phyloP scores from a whole-genome alignment of 2,329 filamentous ascomycete genomes.

The Diaporthe caulivora region DNA sequence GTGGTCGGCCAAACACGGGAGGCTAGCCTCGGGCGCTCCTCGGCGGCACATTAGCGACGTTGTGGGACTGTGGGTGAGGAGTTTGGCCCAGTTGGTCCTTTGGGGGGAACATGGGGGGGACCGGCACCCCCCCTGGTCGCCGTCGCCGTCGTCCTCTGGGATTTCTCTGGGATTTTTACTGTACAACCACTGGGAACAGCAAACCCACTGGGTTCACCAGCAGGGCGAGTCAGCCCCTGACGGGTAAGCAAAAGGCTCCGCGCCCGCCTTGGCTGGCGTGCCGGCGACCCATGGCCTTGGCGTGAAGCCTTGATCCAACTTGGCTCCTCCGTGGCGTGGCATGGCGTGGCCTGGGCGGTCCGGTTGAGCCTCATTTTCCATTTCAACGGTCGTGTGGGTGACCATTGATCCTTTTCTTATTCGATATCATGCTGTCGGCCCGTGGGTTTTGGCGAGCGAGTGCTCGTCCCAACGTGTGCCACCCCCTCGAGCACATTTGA shows the following conservation, averaged over 20 bases:
- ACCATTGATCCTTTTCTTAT: not conserved
- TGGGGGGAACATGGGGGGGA: not conserved
- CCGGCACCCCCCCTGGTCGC: not conserved
- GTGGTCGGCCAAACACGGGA: slow-evolving; percentile 25
- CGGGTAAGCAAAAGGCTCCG: slow-evolving; percentile 5
- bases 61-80: slow-evolving; percentile 26
- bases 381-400: not conserved
- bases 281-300: slow-evolving; percentile 23
- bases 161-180: not conserved
- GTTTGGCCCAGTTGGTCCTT: not conserved
- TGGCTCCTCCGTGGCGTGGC: slow-evolving; percentile 25
- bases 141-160: not conserved
- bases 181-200: not conserved
- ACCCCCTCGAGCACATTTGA: not conserved
- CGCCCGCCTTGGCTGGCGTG: slow-evolving; percentile 13
- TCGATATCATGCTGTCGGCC: not conserved
- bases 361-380: slow-evolving; percentile 32
- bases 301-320: slow-evolving; percentile 27
- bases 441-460: slow-evolving; percentile 20
- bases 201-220: slow-evolving; percentile 7
- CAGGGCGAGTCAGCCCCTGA: slow-evolving; percentile 36
- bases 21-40: slow-evolving; percentile 37
- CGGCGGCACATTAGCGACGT: slow-evolving; percentile 33
- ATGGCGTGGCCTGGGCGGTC: not conserved
- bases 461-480: not conserved